Percentiles rank a stretch among this genome's conserved stretches.
Conservation (phyloP, 768 basidiomycete genomes). For the Naematelia aurantialba region DNA sequence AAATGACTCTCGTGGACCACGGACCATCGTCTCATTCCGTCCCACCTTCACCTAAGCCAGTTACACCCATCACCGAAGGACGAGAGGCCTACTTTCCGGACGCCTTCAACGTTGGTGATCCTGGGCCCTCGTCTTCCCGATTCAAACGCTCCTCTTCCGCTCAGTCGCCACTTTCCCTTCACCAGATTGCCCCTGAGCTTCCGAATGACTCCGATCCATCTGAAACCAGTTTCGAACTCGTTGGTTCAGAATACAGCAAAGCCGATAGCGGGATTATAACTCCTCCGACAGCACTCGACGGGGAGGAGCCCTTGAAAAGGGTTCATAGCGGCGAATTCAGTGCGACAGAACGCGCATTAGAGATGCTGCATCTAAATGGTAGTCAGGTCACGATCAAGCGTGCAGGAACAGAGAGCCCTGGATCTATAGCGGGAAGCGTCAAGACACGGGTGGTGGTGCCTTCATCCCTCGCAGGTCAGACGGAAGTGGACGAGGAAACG, state of each 20-base stretch:
- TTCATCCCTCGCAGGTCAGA: constrained; percentile 29
- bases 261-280: constrained; percentile 33
- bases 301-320: constrained; percentile 25
- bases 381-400: constrained; percentile 49
- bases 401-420: constrained; percentile 18
- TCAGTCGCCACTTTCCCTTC: constrained; percentile 29
- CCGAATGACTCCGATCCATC: constrained; percentile 15
- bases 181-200: constrained; percentile 5
- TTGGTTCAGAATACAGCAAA: constrained; percentile 28
- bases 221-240: constrained; percentile 6
- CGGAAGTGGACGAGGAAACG: constrained; percentile 40
- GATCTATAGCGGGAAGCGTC: constrained; percentile 1
- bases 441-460: constrained; percentile 19
- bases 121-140: neutral
- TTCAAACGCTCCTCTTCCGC: neutral
- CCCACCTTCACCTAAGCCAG: constrained; percentile 19
- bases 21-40: constrained; percentile 18
- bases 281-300: constrained; percentile 47
- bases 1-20: constrained; percentile 28
- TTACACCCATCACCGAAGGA: neutral
- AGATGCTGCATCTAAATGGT: constrained; percentile 42
- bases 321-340: constrained; percentile 29
- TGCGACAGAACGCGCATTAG: constrained; percentile 27
- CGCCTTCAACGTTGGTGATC: constrained; percentile 6
- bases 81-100: constrained; percentile 24